phyloP scores from a whole-genome alignment of 2,329 filamentous ascomycete genomes.

The Teratosphaeria nubilosa region DNA sequence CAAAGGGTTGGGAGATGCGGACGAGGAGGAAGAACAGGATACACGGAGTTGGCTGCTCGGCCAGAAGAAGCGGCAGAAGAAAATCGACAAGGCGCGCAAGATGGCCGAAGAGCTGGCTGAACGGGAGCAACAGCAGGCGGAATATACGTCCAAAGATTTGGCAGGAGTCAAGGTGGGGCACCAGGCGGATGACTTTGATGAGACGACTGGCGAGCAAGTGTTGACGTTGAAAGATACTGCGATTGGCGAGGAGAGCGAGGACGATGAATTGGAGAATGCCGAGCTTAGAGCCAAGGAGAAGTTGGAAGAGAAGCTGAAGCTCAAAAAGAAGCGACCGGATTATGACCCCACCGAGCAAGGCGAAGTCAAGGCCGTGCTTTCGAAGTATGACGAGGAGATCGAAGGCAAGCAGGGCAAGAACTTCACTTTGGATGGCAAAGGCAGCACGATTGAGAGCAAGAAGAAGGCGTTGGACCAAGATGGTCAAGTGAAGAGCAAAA shows the following conservation, averaged over 20 bases:
- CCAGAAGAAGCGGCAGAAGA: constrained; percentile 89
- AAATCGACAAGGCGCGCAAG: constrained; percentile 64
- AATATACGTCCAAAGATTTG: constrained; percentile 78
- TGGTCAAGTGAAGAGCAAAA: constrained; percentile 50
- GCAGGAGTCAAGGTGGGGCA: constrained; percentile 88
- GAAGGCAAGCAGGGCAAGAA: constrained; percentile 76
- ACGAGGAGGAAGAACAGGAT: constrained; percentile 54
- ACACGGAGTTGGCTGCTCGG: constrained; percentile 79
- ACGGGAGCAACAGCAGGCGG: constrained; percentile 57
- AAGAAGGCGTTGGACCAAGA: constrained; percentile 30
- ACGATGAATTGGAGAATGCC: constrained; percentile 78
- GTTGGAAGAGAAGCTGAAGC: constrained; percentile 63
- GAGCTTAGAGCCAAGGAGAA: constrained; percentile 62
- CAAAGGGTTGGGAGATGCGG: constrained; percentile 69
- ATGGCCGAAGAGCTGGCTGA: constrained; percentile 69
- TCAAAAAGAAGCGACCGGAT: constrained; percentile 81
- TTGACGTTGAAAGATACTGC: constrained; percentile 89
- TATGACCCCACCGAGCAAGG: constrained; percentile 76
- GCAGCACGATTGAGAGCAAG: constrained; percentile 56
- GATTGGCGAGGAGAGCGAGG: constrained; percentile 69
- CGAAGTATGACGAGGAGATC: constrained; percentile 94
- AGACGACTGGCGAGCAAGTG: constrained; percentile 67
- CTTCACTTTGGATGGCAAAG: constrained; percentile 76
- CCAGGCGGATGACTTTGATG: constrained; percentile 70
- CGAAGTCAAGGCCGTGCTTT: constrained; percentile 58